Evolutionary conservation across 2,329 filamentous ascomycete species (phyloP), one percentile per base, ranked within the genome.

Genomic region (Dendrostoma leiphaemia): DNA sequence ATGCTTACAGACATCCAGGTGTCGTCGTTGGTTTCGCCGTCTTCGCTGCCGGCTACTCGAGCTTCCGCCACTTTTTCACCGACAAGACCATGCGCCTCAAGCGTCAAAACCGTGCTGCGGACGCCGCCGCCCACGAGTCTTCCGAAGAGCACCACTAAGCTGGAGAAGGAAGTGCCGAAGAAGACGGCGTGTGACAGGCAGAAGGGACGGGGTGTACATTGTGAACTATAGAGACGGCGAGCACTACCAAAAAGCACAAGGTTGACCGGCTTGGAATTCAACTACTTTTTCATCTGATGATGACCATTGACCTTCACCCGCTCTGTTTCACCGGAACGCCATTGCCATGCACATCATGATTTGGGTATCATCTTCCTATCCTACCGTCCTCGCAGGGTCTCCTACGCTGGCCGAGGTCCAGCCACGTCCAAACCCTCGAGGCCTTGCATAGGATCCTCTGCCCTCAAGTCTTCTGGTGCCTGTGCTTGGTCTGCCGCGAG

Each of bases 11-110:
- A 44, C 53, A 41, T 58, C 59, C 63, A 94, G 91, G 89, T 73
- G 77, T 94, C 64, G 94, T 97, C 74, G 86, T 97, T 68, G 84
- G 79, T 77, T 93, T 92, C 71, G 90, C 92, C 68, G 71, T 97
- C 62, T 74, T 79, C 69, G 91, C 91, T 64, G 94, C 89, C 66
- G 72, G 79, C 71, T 97, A 96, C 83, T 94, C 92, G 56, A 78
- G 88, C 75, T 70, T 74, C 70, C 86, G 87, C 71, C 97, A 97
- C 79, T 84, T 99, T 70, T 71, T 84, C 60, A 85, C 87, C 65
- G 94, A 99, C 81, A 93, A 93, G 83, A 95, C 89, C 66, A 88
- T 99, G 67, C 91, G 94, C 71, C 85, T 97, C 64, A 79, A 79
- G 72, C 87, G 91, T 69, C 86, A 90, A 75, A 80, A 78, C 71